Evolutionary conservation across 2,329 filamentous ascomycete genomes (phyloP).

Genomic region (Pleurostoma richardsiae): DNA sequence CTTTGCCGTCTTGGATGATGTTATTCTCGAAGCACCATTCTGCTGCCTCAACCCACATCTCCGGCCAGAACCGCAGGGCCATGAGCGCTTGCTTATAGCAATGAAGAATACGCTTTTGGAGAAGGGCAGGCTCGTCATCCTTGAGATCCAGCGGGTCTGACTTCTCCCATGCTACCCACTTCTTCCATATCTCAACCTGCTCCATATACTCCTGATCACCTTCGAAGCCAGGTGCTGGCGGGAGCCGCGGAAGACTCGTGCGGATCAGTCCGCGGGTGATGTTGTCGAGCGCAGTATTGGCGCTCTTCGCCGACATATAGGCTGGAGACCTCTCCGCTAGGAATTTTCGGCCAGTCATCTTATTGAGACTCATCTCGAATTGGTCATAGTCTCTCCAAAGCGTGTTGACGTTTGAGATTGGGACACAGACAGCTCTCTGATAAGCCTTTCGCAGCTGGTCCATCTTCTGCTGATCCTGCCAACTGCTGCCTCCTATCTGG

Average conservation of each 20-base stretch:
- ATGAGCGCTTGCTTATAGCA: conserved; percentile 92
- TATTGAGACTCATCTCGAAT: conserved; percentile 92
- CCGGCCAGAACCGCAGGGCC: conserved; percentile 89
- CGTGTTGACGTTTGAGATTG: conserved; percentile 74
- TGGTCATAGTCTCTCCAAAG: conserved; percentile 98
- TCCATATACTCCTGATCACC: conserved; percentile 78
- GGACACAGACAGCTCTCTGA: conserved; percentile 82
- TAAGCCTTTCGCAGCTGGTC: conserved; percentile 88
- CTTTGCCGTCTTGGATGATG: conserved; percentile 54
- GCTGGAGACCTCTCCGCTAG: conserved; percentile 86
- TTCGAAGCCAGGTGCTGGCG: conserved; percentile 79
- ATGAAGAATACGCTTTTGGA: conserved; percentile 76
- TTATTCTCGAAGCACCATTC: conserved; percentile 86
- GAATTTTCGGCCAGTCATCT: conserved; percentile 88
- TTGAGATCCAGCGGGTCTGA: conserved; percentile 84
- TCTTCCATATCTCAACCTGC: conserved; percentile 86
- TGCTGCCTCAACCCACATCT: conserved; percentile 92
- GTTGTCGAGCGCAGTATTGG: conserved; percentile 86
- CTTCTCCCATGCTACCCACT: conserved; percentile 94
- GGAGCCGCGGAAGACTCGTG: conserved; percentile 73
- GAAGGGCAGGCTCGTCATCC: conserved; percentile 70
- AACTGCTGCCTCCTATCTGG: conserved; percentile 74
- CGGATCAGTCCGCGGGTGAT: conserved; percentile 72
- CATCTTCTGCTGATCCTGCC: conserved; percentile 99
- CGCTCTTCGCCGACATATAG: conserved; percentile 94